Evolutionary conservation across 1,284 basidiomycete species (phyloP), one percentile per base, ranked within the genome.

Genomic region (Porogramme epimiltina): DNA sequence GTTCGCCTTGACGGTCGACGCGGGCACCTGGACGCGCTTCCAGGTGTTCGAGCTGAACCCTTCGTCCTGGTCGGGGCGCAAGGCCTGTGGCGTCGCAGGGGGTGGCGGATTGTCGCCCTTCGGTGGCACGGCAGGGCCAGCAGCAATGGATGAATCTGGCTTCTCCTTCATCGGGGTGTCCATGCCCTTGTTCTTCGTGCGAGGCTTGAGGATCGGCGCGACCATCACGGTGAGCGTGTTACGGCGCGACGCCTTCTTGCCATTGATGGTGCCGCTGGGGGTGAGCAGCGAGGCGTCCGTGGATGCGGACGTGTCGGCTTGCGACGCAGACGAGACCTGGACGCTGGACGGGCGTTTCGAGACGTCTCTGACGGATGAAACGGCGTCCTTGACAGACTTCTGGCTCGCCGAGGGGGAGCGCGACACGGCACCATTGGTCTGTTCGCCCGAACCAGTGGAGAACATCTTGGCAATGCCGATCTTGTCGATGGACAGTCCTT

Each of bases 191-290:
- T 67, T 68, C 64, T 75, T 76, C 40, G 64, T 53, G 45, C 79
- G 75, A 23, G 73, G 74, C 66, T 82, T 80, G 56, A 86, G 80
- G 60, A 91, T 73, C 5, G 89, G 88, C 60, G 91, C 89, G 3
- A 91, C 87, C 80, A 93, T 89, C 42, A 92, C 81, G 0, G 87
- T 91, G 49, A 93, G 74, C 1, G 91, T 93, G 68, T 90, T 92
- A 56, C 89, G 73, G 63, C 87, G 77, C 18, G 55, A 52, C 19
- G 61, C 76, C 75, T 85, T 85, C 78, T 80, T 83, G 56, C 70
- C 58, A 45, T 68, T 73, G 15, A 64, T 57, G 3, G 64, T 55
- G 52, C 62, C 63, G 37, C 65, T 46, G 1, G 74, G 73, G 52
- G 70, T 76, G 51, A 76, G 59, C 2, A 73, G 60, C 16, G 66